Evolutionary conservation across 2,329 filamentous ascomycete species (phyloP), one percentile per base, ranked within the genome.

Genomic region (Dichotomopilus funicola): DNA sequence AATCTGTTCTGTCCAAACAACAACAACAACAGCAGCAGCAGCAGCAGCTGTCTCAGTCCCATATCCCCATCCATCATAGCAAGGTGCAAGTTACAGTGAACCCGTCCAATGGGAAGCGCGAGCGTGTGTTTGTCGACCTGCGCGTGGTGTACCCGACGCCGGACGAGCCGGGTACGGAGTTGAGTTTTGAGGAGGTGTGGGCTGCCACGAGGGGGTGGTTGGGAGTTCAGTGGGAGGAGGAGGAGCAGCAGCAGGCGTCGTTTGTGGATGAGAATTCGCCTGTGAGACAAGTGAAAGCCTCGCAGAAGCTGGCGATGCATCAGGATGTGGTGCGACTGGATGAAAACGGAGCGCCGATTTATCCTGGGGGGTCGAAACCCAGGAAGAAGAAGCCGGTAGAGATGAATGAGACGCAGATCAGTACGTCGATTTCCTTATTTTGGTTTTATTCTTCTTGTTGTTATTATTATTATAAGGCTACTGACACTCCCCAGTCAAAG

Each of bases 171-270:
- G 83, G 82, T 3, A 83, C 83, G 36, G 92, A 96, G 70, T 79
- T 88, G 59, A 92, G 89, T 66, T 95, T 97, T 67, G 94, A 99
- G 68, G 94, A 99, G 72, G 74, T 99, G 27, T 84, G 91, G 72
- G 92, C 92, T 35, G 79, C 79, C 43, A 83, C 83, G 62, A 81
- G 88, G 55, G 92, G 92, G 0, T 85, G 84, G 75, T 72, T 88
- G 37, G 73, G 81, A 60, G 75, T 75, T 46, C 72, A 75, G 13
- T 87, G 82, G 82, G 73, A 78, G 33, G 72, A 76, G 5, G 73
- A 63, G 19, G 53, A 56, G n/a, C 43, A 47, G 44, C 35, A 56
- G n/a, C 43, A 47, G 44, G 34, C 67, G 35, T 66, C 67, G 33
- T 60, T 65, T 49, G 63, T 41, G 33, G 59, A 63, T 43, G 60